Conservation (phyloP, 108 stramenopile genomes). For the Conticribra weissflogii region DNA sequence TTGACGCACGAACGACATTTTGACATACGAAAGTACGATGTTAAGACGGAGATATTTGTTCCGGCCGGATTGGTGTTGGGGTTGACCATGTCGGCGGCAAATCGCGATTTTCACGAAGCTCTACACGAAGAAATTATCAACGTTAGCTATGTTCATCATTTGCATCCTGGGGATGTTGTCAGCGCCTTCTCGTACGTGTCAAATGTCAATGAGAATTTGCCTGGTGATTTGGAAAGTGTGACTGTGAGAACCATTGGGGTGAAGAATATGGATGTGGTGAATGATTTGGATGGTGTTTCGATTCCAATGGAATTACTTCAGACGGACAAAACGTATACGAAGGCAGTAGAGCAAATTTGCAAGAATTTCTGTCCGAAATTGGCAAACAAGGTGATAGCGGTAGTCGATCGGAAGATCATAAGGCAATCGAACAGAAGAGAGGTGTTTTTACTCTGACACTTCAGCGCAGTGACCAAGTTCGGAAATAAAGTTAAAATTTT, state of each 20-base stretch:
- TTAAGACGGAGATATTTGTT: constrained; percentile 65
- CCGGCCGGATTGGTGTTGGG: constrained; percentile 87
- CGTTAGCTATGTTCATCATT: constrained; percentile 75
- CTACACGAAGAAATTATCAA: constrained; percentile 83
- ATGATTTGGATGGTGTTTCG: constrained; percentile 52
- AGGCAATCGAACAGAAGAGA: constrained; percentile 65
- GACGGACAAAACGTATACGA: constrained; percentile 54
- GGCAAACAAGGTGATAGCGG: constrained; percentile 68
- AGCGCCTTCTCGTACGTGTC: constrained; percentile 64
- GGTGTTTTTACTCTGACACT: no score
- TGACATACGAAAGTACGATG: constrained; percentile 71
- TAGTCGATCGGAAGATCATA: constrained; percentile 75
- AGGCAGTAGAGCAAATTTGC: constrained; percentile 72
- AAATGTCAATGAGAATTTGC: constrained; percentile 61
- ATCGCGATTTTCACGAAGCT: constrained; percentile 85
- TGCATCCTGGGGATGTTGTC: constrained; percentile 80
- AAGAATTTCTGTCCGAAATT: constrained; percentile 68
- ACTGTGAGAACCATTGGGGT: constrained; percentile 82
- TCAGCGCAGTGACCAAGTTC: no score
- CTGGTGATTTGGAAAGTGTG: constrained; percentile 69
- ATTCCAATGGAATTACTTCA: constrained; percentile 76
- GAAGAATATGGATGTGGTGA: constrained; percentile 67
- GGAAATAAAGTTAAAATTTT: no score
- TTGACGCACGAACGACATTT: constrained; percentile 87
- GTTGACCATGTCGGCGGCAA: constrained; percentile 59